Evolutionary conservation across 2,329 filamentous ascomycete species (phyloP).

Genomic region (Colletotrichum sp.): DNA sequence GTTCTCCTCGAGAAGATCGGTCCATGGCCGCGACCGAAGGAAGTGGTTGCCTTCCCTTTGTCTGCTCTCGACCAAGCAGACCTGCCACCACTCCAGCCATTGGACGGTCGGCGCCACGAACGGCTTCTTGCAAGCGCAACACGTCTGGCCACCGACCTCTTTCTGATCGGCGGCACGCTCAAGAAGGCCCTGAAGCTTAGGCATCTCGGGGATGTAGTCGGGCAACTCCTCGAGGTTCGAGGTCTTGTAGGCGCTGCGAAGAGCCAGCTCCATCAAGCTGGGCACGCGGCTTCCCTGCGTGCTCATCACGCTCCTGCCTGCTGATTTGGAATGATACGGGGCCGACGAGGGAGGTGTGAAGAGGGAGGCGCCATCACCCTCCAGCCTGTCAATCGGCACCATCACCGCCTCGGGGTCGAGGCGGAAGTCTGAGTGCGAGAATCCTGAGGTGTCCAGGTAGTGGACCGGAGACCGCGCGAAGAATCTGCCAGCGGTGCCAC

Average conservation of each 20-base stretch:
- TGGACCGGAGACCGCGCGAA: slow-evolving; percentile 32
- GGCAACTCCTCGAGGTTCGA: slow-evolving; percentile 47
- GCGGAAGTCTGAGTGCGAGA: slow-evolving; percentile 26
- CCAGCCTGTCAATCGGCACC: background rate
- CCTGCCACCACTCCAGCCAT: slow-evolving; percentile 69
- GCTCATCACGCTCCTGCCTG: background rate
- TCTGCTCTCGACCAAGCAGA: slow-evolving; percentile 25
- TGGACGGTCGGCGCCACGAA: slow-evolving; percentile 58
- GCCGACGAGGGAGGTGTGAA: slow-evolving; percentile 19
- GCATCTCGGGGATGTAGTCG: slow-evolving; percentile 45
- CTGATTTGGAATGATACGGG: slow-evolving; percentile 19
- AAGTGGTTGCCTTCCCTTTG: background rate
- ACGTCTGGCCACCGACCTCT: slow-evolving; percentile 53
- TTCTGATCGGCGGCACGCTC: slow-evolving; percentile 44
- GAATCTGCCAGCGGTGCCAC: slow-evolving; percentile 21
- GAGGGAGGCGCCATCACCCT: slow-evolving; percentile 1
- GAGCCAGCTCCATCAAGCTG: slow-evolving; percentile 56
- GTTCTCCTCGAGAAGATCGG: slow-evolving; percentile 24
- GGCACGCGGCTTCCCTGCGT: slow-evolving; percentile 41
- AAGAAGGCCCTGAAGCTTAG: slow-evolving; percentile 45
- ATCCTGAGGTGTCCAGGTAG: slow-evolving; percentile 27
- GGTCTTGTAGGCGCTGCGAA: slow-evolving; percentile 50
- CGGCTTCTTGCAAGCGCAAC: slow-evolving; percentile 54
- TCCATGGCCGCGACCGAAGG: slow-evolving; percentile 8
- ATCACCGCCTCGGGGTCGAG: slow-evolving; percentile 20